Conservation (phyloP, 495 filamentous ascomycete genomes). For the Talaromyces borbonicus region DNA sequence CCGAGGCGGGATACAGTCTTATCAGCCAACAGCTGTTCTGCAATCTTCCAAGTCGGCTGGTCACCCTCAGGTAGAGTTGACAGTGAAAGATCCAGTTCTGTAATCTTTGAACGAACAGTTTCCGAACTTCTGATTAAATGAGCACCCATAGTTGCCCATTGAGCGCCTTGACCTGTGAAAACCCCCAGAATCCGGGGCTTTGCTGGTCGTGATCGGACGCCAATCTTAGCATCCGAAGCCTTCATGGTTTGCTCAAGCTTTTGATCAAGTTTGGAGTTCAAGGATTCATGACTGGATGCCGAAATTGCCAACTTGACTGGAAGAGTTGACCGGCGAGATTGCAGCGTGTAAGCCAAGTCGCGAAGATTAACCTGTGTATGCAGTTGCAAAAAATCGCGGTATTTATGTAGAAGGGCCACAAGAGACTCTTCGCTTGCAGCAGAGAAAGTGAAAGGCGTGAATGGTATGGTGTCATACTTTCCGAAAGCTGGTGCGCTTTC, state of each 20-base stretch:
- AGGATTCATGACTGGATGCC: too few species aligned
- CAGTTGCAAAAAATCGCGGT: too few species aligned
- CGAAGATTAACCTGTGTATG: too few species aligned
- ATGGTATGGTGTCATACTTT: too few species aligned
- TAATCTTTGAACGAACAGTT: conserved; percentile 20
- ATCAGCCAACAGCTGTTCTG: conserved; percentile 12
- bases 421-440: too few species aligned
- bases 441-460: conserved; percentile 1
- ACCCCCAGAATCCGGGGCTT: conserved; percentile 11
- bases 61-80: conserved; percentile 22
- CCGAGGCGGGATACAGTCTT: conserved; percentile 9
- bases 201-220: conserved; percentile 4
- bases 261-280: not conserved
- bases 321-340: too few species aligned
- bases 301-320: too few species aligned
- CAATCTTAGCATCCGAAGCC: not conserved
- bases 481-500: too few species aligned
- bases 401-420: too few species aligned
- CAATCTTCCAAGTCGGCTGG: conserved; percentile 40
- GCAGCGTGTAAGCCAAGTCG: too few species aligned
- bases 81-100: conserved; percentile 32
- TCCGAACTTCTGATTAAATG: conserved; percentile 10
- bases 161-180: conserved; percentile 39
- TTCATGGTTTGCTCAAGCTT: not conserved
- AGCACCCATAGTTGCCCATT: conserved; percentile 36